A percentile compares a stretch with the other conserved stretches of the same genome.
phyloP scores from a whole-genome alignment of 1,284 basidiomycete genomes.

The Fomitopsis palustris region DNA sequence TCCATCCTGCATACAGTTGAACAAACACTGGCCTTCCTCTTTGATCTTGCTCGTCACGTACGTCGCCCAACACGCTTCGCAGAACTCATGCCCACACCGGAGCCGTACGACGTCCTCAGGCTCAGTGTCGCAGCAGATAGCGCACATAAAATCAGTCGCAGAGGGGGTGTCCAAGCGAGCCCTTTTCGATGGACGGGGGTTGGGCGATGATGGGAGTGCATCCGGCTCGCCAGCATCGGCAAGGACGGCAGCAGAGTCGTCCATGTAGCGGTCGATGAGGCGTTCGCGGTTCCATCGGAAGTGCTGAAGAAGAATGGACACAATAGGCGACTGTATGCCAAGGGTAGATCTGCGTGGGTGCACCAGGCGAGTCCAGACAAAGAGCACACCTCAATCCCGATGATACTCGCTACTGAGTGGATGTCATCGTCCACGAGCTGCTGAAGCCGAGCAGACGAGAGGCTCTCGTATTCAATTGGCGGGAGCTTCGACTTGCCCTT shows the following conservation, averaged over 20 bases:
- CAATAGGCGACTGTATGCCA: constrained; percentile 37
- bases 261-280: constrained; percentile 54
- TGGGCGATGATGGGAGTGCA: constrained; percentile 5
- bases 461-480: constrained; percentile 30
- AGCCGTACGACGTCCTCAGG: constrained; percentile 37
- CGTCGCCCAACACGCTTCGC: constrained; percentile 53
- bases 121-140: constrained; percentile 47
- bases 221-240: constrained; percentile 30
- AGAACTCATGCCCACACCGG: constrained; percentile 52
- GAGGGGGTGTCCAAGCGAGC: constrained; percentile 26
- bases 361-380: constrained; percentile 2
- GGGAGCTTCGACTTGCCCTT: constrained; percentile 28
- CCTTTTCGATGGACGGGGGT: constrained; percentile 23
- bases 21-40: constrained; percentile 55
- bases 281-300: constrained; percentile 67
- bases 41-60: constrained; percentile 58
- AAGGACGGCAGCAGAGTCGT: constrained; percentile 42
- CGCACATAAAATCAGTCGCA: constrained; percentile 42
- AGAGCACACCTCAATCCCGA: constrained; percentile 44
- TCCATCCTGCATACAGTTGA: constrained; percentile 63
- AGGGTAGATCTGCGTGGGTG: constrained; percentile 4
- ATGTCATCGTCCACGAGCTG: constrained; percentile 44
- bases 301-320: constrained; percentile 57
- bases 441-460: constrained; percentile 38
- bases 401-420: constrained; percentile 42